These are phyloP conservation scores for Carex myosuroides DNA, from an alignment of 176 grass and related monocot genomes.

Conservation along the genomic window DNA sequence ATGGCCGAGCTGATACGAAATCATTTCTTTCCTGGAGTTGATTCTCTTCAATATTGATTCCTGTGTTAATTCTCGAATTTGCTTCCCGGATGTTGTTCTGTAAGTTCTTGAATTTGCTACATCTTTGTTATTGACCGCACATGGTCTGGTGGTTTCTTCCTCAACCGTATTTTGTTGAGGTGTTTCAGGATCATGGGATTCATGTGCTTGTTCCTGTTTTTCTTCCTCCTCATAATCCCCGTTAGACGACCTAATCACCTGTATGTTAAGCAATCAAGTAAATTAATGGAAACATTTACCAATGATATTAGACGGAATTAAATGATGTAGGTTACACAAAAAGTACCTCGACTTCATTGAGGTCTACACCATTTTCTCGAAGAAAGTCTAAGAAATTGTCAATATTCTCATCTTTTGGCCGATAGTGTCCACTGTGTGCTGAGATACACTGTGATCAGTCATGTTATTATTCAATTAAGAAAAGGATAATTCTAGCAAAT, in stretches of 20 bases:
- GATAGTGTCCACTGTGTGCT: slow-evolving; percentile 67
- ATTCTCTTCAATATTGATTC: slow-evolving; percentile 50
- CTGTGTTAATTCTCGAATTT: slow-evolving; percentile 24
- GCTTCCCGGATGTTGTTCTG: slow-evolving; percentile 31
- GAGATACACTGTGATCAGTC: slow-evolving; percentile 43
- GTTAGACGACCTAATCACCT: slow-evolving; percentile 25
- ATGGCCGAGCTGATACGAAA: slow-evolving; percentile 62
- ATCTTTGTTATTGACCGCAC: neutral
- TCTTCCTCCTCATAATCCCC: slow-evolving; percentile 25
- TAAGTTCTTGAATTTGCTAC: neutral
- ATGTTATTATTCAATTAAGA: neutral
- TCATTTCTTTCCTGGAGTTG: slow-evolving; percentile 47
- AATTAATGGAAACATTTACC: slow-evolving; percentile 5
- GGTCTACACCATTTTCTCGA: slow-evolving; percentile 44
- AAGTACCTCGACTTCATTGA: slow-evolving; percentile 33
- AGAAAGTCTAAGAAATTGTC: slow-evolving; percentile 64
- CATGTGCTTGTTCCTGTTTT: slow-evolving; percentile 12
- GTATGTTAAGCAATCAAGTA: slow-evolving; percentile 24
- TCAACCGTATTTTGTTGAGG: slow-evolving; percentile 21
- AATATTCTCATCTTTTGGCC: slow-evolving; percentile 58
- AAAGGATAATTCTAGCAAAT: neutral
- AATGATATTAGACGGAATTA: neutral
- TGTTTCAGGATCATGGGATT: slow-evolving; percentile 9
- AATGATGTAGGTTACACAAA: neutral
- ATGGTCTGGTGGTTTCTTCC: slow-evolving; percentile 14